Percentiles rank a stretch among this genome's conserved stretches.
Evolutionary conservation across 768 basidiomycete species (phyloP).

Genomic region (Cystobasidiopsis lactophilus): DNA sequence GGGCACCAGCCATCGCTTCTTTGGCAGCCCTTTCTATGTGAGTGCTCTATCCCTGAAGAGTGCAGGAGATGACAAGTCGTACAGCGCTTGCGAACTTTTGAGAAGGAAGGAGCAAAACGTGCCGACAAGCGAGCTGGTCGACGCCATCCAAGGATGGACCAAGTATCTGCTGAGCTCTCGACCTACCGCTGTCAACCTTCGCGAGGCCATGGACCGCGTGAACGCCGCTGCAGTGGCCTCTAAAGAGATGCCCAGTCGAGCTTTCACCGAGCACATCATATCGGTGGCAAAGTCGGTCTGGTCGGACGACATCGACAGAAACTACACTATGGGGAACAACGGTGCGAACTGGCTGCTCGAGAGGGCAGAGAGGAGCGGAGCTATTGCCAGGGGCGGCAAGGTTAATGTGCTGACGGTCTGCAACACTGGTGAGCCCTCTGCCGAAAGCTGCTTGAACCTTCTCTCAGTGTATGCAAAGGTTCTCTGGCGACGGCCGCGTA

Average conservation of each 20-base stretch:
- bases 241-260: conserved; percentile 25
- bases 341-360: conserved; percentile 69
- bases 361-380: conserved; percentile 29
- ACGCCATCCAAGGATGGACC: conserved; percentile 38
- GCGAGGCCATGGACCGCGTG: conserved; percentile 59
- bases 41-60: too few species aligned
- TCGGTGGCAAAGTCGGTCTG: conserved; percentile 52
- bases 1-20: conserved; percentile 85
- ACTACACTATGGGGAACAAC: conserved; percentile 58
- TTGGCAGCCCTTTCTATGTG: conserved; percentile 37
- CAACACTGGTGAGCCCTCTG: not conserved
- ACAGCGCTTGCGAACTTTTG: conserved; percentile 41
- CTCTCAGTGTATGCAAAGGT: conserved; percentile 74
- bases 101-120: conserved; percentile 13
- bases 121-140: conserved; percentile 34
- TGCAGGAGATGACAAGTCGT: not conserved
- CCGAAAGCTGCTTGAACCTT: too few species aligned
- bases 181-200: conserved; percentile 92
- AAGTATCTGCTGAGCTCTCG: conserved; percentile 60
- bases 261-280: conserved; percentile 37
- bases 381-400: conserved; percentile 26
- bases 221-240: conserved; percentile 24
- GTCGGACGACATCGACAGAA: conserved; percentile 67
- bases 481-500: conserved; percentile 88
- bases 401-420: conserved; percentile 53